Conservation (phyloP, 192 early-diverging fungal species). For the Coemansia sp. region DNA sequence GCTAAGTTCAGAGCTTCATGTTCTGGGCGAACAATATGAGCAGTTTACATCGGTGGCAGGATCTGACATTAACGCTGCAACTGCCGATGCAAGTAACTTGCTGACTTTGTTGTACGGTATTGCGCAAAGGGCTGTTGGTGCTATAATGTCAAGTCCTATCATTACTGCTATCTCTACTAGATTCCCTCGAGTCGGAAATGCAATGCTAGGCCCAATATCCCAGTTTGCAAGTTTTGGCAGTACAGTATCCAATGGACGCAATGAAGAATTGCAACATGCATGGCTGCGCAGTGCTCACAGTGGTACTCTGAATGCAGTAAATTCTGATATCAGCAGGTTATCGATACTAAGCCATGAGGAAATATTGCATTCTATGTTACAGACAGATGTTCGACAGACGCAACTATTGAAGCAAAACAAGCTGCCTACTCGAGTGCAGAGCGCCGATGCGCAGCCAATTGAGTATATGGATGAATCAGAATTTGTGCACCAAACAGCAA, state of each 20-base stretch:
- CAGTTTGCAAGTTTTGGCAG: slow-evolving; percentile 13
- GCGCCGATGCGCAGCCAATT: slow-evolving; percentile 2
- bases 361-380: slow-evolving; percentile 14
- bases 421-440: neutral
- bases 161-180: slow-evolving; percentile 28
- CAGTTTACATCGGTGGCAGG: slow-evolving; percentile 15
- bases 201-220: slow-evolving; percentile 16
- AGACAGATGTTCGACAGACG: slow-evolving; percentile 14
- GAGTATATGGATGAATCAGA: slow-evolving; percentile 1
- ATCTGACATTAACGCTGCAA: slow-evolving; percentile 13
- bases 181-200: slow-evolving; percentile 26
- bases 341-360: slow-evolving; percentile 4
- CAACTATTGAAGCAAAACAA: neutral
- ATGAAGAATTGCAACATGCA: neutral
- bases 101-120: slow-evolving; percentile 32
- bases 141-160: slow-evolving; percentile 31
- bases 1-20: slow-evolving; percentile 17
- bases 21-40: slow-evolving; percentile 10
- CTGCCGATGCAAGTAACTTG: slow-evolving; percentile 8
- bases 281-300: neutral
- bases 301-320: neutral
- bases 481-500: slow-evolving; percentile 2
- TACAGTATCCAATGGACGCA: neutral
- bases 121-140: slow-evolving; percentile 22
- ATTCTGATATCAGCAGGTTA: neutral